Percentiles rank a stretch among this genome's conserved stretches.
Conservation (phyloP, 768 basidiomycete genomes). For the Crassisporium funariophilum region DNA sequence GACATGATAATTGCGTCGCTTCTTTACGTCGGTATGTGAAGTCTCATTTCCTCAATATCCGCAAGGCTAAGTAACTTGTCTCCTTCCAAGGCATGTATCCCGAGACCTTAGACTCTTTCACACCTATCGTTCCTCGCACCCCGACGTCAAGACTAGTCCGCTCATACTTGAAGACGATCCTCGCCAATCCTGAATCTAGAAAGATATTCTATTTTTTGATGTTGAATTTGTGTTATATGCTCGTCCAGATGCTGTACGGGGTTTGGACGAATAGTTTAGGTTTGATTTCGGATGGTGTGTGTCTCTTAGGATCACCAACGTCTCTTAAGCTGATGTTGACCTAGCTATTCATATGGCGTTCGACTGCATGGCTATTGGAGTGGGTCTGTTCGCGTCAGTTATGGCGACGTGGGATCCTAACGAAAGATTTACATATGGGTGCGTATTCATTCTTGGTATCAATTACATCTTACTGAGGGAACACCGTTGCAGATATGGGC, state of each 20-base stretch:
- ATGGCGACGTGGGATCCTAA: conserved; percentile 99
- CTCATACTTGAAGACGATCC: conserved; percentile 85
- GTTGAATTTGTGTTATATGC: conserved; percentile 94
- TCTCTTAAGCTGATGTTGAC: conserved; percentile 4
- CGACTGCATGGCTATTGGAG: conserved; percentile 96
- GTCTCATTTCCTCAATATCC: background rate
- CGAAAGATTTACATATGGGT: conserved; percentile 95
- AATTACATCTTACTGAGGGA: background rate
- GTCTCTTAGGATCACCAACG: conserved; percentile 1
- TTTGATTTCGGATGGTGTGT: conserved; percentile 90
- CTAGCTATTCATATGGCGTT: conserved; percentile 99
- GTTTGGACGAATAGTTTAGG: conserved; percentile 98
- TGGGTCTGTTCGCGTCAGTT: conserved; percentile 93
- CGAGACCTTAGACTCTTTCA: conserved; percentile 42
- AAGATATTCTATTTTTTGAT: conserved; percentile 97
- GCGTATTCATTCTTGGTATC: conserved; percentile 22
- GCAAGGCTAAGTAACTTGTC: background rate
- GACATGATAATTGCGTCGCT: conserved; percentile 61
- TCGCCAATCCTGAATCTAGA: conserved; percentile 89
- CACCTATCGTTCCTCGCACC: conserved; percentile 47
- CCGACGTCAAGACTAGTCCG: conserved; percentile 57
- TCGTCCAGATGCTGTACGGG: conserved; percentile 95
- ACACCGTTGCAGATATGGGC: conserved; percentile 68
- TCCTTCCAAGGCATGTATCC: conserved; percentile 55
- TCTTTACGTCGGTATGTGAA: conserved; percentile 61